These are phyloP conservation scores for Ilex aquifolium DNA, from an alignment of 257 asterid species.

Conservation along the genomic window DNA sequence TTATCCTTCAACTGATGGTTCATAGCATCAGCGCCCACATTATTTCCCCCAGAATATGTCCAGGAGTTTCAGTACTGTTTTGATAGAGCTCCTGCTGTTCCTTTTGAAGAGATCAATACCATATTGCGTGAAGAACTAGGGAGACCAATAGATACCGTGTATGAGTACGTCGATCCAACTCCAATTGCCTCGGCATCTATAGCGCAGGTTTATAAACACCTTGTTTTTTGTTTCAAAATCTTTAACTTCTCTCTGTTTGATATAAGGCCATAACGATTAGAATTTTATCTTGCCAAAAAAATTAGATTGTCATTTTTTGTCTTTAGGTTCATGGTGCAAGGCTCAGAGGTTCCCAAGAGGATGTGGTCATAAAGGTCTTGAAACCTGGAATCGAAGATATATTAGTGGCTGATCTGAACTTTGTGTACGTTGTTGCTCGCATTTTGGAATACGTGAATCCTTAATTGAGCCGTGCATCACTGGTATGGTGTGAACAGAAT, in stretches of 20 bases:
- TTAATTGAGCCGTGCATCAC: constrained; percentile 86
- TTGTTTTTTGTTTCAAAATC: constrained; percentile 2
- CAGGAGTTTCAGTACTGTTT: constrained; percentile 94
- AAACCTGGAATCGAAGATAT: constrained; percentile 94
- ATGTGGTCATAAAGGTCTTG: constrained; percentile 92
- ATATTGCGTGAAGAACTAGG: constrained; percentile 80
- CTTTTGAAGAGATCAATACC: constrained; percentile 67
- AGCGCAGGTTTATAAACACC: constrained; percentile 64
- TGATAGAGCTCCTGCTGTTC: constrained; percentile 86
- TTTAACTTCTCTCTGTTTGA: neutral
- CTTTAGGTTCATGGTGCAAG: constrained; percentile 94
- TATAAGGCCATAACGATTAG: constrained; percentile 1
- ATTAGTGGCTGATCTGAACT: constrained; percentile 89
- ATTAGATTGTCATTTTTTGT: constrained; percentile 4
- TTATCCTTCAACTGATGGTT: constrained; percentile 45
- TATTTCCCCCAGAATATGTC: constrained; percentile 92
- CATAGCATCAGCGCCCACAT: constrained; percentile 93
- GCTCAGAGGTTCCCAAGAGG: constrained; percentile 72
- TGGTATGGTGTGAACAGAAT: constrained; percentile 42
- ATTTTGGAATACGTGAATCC: constrained; percentile 95
- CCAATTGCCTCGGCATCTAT: constrained; percentile 98
- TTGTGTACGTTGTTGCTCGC: constrained; percentile 84
- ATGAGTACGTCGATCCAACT: constrained; percentile 85
- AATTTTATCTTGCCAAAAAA: constrained; percentile 8
- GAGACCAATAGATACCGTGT: constrained; percentile 63